phyloP scores from a whole-genome alignment of 192 early-diverging fungal species.

The Pilaira anomala region DNA sequence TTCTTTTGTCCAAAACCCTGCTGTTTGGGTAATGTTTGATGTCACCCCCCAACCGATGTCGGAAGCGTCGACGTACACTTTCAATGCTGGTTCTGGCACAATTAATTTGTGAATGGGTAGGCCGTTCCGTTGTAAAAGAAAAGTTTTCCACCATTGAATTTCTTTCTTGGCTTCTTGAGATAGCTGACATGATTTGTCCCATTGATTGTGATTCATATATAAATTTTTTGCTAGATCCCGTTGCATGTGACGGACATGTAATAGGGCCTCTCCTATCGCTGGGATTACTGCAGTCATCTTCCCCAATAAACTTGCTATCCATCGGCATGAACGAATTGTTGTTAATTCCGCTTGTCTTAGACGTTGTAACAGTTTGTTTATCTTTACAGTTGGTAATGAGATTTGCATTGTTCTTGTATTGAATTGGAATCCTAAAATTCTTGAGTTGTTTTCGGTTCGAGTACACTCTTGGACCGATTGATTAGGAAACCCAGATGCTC shows the following conservation, averaged over 20 bases:
- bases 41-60: constrained; percentile 25
- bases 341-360: neutral
- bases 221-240: neutral
- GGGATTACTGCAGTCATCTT: constrained; percentile 16
- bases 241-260: constrained; percentile 2
- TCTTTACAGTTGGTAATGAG: neutral
- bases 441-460: neutral
- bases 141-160: constrained; percentile 5
- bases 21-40: neutral
- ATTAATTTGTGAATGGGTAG: constrained; percentile 6
- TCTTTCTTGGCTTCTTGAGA: neutral
- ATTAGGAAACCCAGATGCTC: constrained; percentile 6
- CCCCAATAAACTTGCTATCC: constrained; percentile 16
- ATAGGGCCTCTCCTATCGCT: constrained; percentile 11
- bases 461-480: constrained; percentile 7
- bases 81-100: neutral
- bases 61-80: constrained; percentile 14
- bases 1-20: constrained; percentile 11
- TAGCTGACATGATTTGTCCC: neutral
- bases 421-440: constrained; percentile 18
- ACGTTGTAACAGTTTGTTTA: neutral
- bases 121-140: neutral
- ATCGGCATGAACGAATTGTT: neutral
- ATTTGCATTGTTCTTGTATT: constrained; percentile 9
- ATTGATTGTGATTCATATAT: neutral